A percentile compares a stretch with the other conserved stretches of the same genome.
Evolutionary conservation across 768 basidiomycete genomes (phyloP).

Genomic region (Hortiboletus campestris): DNA sequence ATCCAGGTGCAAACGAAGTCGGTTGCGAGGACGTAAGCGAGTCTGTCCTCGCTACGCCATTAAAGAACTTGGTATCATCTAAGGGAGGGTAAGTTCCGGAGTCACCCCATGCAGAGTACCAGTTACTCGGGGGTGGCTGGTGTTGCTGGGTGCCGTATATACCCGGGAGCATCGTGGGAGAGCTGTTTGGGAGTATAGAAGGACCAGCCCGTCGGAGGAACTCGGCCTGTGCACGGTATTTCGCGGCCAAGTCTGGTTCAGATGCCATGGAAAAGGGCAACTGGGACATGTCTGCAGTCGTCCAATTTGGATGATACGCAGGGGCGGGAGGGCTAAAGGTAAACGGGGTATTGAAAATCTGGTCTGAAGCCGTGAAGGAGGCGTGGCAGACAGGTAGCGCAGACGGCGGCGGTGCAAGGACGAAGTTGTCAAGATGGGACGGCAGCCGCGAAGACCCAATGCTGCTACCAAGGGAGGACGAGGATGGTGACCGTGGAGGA

Average conservation of each 20-base stretch:
- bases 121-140: constrained; percentile 14
- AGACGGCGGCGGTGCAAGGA: constrained; percentile 39
- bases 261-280: constrained; percentile 19
- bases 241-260: constrained; percentile 43
- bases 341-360: constrained; percentile 34
- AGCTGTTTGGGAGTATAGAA: constrained; percentile 4
- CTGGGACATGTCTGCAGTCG: constrained; percentile 21
- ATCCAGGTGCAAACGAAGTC: constrained; percentile 19
- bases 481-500: constrained; percentile 35
- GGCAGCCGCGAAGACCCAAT: constrained; percentile 25
- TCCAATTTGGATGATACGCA: constrained; percentile 16
- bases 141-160: constrained; percentile 22
- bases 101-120: constrained; percentile 30
- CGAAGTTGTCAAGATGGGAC: constrained; percentile 40
- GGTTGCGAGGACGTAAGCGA: constrained; percentile 24
- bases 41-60: constrained; percentile 16
- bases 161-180: constrained; percentile 6
- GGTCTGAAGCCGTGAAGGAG: constrained; percentile 22
- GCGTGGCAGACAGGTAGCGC: constrained; percentile 28
- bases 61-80: constrained; percentile 31
- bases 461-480: constrained; percentile 23
- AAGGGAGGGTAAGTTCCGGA: constrained; percentile 19
- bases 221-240: constrained; percentile 49
- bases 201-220: constrained; percentile 36
- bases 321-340: constrained; percentile 25